Conservation (phyloP, 495 filamentous ascomycete species). For the Patellaria atrata region DNA sequence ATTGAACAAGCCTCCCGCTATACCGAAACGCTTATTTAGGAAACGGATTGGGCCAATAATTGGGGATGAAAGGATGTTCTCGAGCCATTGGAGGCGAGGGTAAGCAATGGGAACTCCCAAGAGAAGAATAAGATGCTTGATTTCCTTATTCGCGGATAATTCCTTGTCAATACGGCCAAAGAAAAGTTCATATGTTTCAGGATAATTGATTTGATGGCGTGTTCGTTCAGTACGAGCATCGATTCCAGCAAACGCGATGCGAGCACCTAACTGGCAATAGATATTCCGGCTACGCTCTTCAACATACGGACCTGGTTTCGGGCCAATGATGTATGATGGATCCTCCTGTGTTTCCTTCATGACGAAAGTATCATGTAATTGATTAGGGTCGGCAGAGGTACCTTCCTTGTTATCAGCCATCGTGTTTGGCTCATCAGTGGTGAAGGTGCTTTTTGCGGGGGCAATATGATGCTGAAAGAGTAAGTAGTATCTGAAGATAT, state of each 20-base stretch:
- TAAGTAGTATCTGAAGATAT: constrained; percentile 68
- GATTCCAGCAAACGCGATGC: constrained; percentile 73
- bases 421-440: constrained; percentile 49
- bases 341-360: constrained; percentile 43
- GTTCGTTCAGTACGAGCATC: constrained; percentile 89
- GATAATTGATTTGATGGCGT: constrained; percentile 79
- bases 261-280: constrained; percentile 69
- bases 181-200: constrained; percentile 74
- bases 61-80: constrained; percentile 74
- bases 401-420: constrained; percentile 33
- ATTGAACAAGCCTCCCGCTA: constrained; percentile 79
- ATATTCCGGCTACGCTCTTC: constrained; percentile 66
- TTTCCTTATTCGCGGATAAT: constrained; percentile 43
- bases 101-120: constrained; percentile 92
- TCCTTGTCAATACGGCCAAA: constrained; percentile 56
- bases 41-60: constrained; percentile 75
- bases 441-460: constrained; percentile 70
- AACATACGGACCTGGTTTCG: constrained; percentile 62
- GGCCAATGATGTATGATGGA: constrained; percentile 65
- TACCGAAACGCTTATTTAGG: constrained; percentile 77
- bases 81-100: constrained; percentile 82
- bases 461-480: constrained; percentile 88
- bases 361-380: constrained; percentile 55
- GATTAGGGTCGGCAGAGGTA: constrained; percentile 45
- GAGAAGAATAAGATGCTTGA: constrained; percentile 73